Evolutionary conservation across 2,329 filamentous ascomycete genomes (phyloP).

Genomic region (Pseudodiploospora longispora): DNA sequence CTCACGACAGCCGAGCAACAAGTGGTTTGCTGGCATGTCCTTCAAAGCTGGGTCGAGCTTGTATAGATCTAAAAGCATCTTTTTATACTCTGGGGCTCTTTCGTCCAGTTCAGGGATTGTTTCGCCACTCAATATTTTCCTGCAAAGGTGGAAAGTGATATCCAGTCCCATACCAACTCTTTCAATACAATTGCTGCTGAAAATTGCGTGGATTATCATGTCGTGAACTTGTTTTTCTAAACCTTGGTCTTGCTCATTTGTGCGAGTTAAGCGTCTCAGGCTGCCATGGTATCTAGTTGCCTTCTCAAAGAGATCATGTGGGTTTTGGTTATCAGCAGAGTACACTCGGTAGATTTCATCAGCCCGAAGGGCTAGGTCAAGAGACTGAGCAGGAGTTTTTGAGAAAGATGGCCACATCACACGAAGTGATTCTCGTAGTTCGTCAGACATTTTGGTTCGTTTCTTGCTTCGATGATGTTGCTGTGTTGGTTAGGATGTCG

Average conservation of each 20-base stretch:
- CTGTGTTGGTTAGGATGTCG: too few species aligned
- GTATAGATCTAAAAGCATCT: slow-evolving; percentile 5
- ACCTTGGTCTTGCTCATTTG: slow-evolving; percentile 3
- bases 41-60: neutral
- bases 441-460: too few species aligned
- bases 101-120: slow-evolving; percentile 3
- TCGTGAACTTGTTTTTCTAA: slow-evolving; percentile 9
- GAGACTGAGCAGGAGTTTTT: too few species aligned
- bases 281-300: neutral
- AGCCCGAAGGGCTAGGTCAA: too few species aligned
- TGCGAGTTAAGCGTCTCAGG: neutral
- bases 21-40: neutral
- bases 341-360: neutral
- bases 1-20: slow-evolving; percentile 12
- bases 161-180: slow-evolving; percentile 11
- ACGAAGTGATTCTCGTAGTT: too few species aligned
- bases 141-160: slow-evolving; percentile 12
- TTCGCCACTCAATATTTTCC: slow-evolving; percentile 9
- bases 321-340: neutral
- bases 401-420: too few species aligned
- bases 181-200: slow-evolving; percentile 20
- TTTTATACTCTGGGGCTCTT: neutral
- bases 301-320: neutral
- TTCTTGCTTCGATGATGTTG: too few species aligned
- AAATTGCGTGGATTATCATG: slow-evolving; percentile 13